These are phyloP conservation scores for Metarhizium album DNA, from an alignment of 2,329 filamentous ascomycete species.

Conservation along the genomic window DNA sequence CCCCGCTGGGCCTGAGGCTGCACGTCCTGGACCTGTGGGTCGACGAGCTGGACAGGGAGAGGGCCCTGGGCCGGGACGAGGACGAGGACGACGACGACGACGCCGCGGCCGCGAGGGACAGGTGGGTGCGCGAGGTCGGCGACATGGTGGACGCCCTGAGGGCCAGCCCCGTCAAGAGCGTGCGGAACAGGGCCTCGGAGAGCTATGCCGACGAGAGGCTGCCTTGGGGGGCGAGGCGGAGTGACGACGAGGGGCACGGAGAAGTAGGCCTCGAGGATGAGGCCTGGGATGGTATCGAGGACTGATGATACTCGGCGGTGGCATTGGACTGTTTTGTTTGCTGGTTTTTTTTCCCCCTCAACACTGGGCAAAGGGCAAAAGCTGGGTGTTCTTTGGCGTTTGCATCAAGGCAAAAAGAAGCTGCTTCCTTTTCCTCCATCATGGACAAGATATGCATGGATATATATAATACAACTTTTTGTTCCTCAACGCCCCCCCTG, in stretches of 20 bases:
- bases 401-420: background rate
- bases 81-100: constrained; percentile 11
- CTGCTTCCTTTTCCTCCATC: background rate
- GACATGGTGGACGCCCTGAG: constrained; percentile 45
- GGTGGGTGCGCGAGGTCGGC: constrained; percentile 43
- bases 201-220: constrained; percentile 65
- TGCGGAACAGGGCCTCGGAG: constrained; percentile 60
- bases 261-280: constrained; percentile 21
- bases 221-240: constrained; percentile 37
- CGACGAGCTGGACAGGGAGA: constrained; percentile 72
- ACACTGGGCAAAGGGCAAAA: background rate
- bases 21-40: constrained; percentile 87
- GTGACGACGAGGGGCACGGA: constrained; percentile 27
- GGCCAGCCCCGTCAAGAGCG: constrained; percentile 55
- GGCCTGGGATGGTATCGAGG: constrained; percentile 60
- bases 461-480: background rate
- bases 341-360: background rate
- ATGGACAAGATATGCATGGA: background rate
- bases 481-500: background rate
- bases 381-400: background rate
- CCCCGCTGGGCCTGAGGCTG: constrained; percentile 75
- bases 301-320: constrained; percentile 40
- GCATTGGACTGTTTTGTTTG: background rate
- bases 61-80: constrained; percentile 30
- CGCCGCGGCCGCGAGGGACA: constrained; percentile 20